Evolutionary conservation across 306 rosid species (phyloP).

Genomic region (Adenanthera pavonina): DNA sequence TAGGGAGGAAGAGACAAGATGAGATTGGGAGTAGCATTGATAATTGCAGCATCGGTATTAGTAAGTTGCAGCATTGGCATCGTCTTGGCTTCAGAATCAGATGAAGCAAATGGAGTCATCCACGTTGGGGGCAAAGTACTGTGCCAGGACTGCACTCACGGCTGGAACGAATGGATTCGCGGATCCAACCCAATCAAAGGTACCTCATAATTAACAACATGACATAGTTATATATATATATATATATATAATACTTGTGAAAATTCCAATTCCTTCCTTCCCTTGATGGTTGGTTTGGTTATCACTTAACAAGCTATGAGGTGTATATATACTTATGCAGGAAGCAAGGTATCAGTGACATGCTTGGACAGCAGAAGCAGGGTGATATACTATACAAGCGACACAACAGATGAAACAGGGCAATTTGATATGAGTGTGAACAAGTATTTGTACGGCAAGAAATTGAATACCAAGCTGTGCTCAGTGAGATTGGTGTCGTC

Average conservation of each 20-base stretch:
- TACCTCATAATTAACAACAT: slow-evolving; percentile 9
- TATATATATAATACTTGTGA: neutral
- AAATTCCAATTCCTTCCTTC: neutral
- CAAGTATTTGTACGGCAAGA: slow-evolving; percentile 48
- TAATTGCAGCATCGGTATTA: slow-evolving; percentile 47
- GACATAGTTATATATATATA: no score
- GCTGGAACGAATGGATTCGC: slow-evolving; percentile 71
- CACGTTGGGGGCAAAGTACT: slow-evolving; percentile 74
- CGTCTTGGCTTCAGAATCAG: slow-evolving; percentile 36
- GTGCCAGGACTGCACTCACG: slow-evolving; percentile 87
- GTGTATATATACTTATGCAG: slow-evolving; percentile 16
- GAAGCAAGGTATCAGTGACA: slow-evolving; percentile 66
- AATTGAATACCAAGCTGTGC: slow-evolving; percentile 55
- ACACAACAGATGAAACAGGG: slow-evolving; percentile 71
- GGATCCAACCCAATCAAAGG: slow-evolving; percentile 74
- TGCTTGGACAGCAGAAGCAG: slow-evolving; percentile 73
- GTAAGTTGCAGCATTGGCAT: slow-evolving; percentile 44
- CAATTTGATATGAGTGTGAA: slow-evolving; percentile 54
- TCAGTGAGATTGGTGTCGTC: slow-evolving; percentile 75
- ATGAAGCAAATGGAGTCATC: slow-evolving; percentile 37
- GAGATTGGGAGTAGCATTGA: slow-evolving; percentile 38
- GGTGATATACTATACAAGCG: slow-evolving; percentile 68
- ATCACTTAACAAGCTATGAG: neutral
- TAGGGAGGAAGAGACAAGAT: slow-evolving; percentile 25
- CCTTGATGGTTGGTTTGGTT: neutral